These are phyloP conservation scores for Oryza brachyantha DNA, from an alignment of 176 grass and related monocot species.

Conservation along the genomic window DNA sequence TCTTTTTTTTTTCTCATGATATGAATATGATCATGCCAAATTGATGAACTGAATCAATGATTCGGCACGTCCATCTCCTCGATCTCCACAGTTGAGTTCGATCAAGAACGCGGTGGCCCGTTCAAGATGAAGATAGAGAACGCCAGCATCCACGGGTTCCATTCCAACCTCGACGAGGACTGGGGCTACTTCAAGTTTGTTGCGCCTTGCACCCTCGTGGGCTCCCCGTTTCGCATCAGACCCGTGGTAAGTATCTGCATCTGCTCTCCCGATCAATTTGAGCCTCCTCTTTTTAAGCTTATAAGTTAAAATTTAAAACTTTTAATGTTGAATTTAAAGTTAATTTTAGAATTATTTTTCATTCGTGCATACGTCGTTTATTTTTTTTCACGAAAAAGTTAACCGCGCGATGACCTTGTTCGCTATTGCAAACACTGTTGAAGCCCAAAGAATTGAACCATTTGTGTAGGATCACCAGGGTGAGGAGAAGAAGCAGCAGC, in stretches of 20 bases:
- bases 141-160: constrained; percentile 50
- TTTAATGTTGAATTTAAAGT: too few species aligned
- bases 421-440: too few species aligned
- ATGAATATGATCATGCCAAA: background rate
- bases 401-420: too few species aligned
- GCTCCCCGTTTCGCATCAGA: too few species aligned
- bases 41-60: background rate
- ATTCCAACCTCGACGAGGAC: background rate
- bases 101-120: constrained; percentile 64
- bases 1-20: background rate
- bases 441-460: too few species aligned
- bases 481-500: constrained; percentile 26
- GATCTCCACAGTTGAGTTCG: constrained; percentile 72
- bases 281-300: too few species aligned
- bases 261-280: too few species aligned
- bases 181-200: background rate
- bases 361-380: too few species aligned
- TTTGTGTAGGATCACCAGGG: background rate
- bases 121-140: constrained; percentile 58
- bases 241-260: too few species aligned
- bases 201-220: background rate
- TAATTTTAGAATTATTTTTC: too few species aligned
- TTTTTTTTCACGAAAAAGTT: background rate
- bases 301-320: too few species aligned
- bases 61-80: constrained; percentile 1